phyloP scores from a whole-genome alignment of 2,329 filamentous ascomycete species.

The Nothopassalora personata region DNA sequence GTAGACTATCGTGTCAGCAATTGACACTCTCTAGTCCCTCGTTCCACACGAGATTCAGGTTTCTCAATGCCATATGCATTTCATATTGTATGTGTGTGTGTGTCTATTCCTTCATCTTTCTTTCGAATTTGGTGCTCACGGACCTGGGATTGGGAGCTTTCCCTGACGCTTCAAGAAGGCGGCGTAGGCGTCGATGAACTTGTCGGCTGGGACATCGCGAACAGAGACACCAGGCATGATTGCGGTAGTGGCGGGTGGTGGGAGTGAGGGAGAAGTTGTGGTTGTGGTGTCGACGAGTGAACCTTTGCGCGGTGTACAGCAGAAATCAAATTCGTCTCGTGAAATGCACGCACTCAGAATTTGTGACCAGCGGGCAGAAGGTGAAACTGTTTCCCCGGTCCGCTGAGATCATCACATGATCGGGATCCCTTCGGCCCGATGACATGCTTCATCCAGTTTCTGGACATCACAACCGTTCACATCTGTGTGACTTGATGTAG shows the following conservation, averaged over 20 bases:
- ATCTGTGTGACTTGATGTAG: neutral
- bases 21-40: slow-evolving; percentile 38
- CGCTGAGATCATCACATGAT: neutral
- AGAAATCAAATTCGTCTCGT: neutral
- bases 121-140: slow-evolving; percentile 35
- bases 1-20: slow-evolving; percentile 46
- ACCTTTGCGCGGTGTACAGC: slow-evolving; percentile 5
- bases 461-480: neutral
- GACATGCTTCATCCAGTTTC: neutral
- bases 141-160: slow-evolving; percentile 86
- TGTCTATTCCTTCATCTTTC: slow-evolving; percentile 20
- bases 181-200: slow-evolving; percentile 82
- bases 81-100: slow-evolving; percentile 15
- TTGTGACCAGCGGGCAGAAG: neutral
- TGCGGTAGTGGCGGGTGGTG: slow-evolving; percentile 40
- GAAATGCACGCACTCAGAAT: neutral
- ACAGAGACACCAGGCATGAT: slow-evolving; percentile 78
- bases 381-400: no score
- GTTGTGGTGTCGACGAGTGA: neutral
- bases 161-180: slow-evolving; percentile 91
- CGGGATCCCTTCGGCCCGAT: neutral
- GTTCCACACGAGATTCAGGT: slow-evolving; percentile 51
- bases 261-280: slow-evolving; percentile 5
- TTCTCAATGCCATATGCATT: slow-evolving; percentile 28
- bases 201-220: slow-evolving; percentile 83